phyloP scores from a whole-genome alignment of 495 filamentous ascomycete genomes.

The Neurospora sp. region DNA sequence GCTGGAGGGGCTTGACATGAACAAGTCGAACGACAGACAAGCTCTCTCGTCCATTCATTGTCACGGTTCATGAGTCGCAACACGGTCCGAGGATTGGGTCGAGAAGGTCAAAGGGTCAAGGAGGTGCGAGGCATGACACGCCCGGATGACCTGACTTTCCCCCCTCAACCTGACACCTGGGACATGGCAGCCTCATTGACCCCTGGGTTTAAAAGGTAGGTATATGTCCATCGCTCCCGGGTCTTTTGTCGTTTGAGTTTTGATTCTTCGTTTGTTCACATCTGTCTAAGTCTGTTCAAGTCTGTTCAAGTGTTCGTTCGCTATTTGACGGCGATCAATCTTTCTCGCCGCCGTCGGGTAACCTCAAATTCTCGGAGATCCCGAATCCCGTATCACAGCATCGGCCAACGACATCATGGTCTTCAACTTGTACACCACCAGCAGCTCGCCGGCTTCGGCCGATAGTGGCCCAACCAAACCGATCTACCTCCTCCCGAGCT shows the following conservation, averaged over 20 bases:
- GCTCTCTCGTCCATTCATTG: neutral
- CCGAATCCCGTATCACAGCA: neutral
- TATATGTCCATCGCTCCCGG: neutral
- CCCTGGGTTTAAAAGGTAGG: neutral
- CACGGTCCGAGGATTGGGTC: neutral
- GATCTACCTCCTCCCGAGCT: slow-evolving; percentile 39
- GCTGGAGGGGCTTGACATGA: neutral
- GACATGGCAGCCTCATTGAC: neutral
- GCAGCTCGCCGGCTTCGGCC: slow-evolving; percentile 1
- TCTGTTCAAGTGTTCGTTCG: neutral
- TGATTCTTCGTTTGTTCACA: neutral
- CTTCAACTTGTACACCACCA: slow-evolving; percentile 7
- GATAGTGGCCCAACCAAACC: slow-evolving; percentile 33
- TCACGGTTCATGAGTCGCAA: neutral
- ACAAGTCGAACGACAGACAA: neutral
- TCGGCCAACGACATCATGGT: slow-evolving; percentile 11
- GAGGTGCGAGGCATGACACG: neutral
- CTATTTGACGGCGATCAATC: neutral
- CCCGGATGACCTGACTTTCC: neutral
- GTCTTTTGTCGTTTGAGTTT: neutral
- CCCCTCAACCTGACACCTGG: neutral
- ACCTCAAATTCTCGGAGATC: neutral
- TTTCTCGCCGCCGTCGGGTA: neutral
- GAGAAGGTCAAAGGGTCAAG: neutral
- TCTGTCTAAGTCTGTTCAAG: neutral